phyloP scores from a whole-genome alignment of 2,329 filamentous ascomycete species.

The Arachnopeziza araneosa region DNA sequence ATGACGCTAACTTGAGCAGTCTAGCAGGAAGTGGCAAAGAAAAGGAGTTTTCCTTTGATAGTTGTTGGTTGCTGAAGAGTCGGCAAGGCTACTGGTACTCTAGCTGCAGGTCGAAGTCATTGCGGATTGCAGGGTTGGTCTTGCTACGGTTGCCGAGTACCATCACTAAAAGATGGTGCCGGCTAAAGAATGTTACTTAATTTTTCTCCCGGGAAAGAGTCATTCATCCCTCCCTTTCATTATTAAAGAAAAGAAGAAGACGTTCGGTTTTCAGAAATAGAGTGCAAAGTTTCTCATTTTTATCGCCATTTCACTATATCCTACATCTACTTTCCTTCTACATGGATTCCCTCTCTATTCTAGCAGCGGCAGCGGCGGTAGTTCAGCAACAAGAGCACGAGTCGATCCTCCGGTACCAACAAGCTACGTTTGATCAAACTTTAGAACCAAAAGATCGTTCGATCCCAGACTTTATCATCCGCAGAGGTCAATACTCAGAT shows the following conservation, averaged over 20 bases:
- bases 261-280: background rate
- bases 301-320: background rate
- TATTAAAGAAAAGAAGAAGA: background rate
- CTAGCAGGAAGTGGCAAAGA: too few species aligned
- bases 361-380: slow-evolving; percentile 24
- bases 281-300: background rate
- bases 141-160: background rate
- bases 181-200: background rate
- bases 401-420: background rate
- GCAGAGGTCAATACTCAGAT: slow-evolving; percentile 23
- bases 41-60: background rate
- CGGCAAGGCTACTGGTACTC: background rate
- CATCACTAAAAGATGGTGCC: background rate
- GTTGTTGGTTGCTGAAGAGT: background rate
- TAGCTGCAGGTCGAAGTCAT: background rate
- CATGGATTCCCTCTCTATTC: slow-evolving; percentile 24
- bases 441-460: slow-evolving; percentile 5
- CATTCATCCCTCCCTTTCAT: background rate
- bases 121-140: background rate
- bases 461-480: slow-evolving; percentile 6
- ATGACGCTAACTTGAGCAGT: too few species aligned
- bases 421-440: background rate
- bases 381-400: slow-evolving; percentile 22
- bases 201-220: background rate
- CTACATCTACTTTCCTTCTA: background rate